Evolutionary conservation across 306 rosid genomes (phyloP), one percentile per base, ranked within the genome.

Genomic region (Trichosanthes cucumerina): DNA sequence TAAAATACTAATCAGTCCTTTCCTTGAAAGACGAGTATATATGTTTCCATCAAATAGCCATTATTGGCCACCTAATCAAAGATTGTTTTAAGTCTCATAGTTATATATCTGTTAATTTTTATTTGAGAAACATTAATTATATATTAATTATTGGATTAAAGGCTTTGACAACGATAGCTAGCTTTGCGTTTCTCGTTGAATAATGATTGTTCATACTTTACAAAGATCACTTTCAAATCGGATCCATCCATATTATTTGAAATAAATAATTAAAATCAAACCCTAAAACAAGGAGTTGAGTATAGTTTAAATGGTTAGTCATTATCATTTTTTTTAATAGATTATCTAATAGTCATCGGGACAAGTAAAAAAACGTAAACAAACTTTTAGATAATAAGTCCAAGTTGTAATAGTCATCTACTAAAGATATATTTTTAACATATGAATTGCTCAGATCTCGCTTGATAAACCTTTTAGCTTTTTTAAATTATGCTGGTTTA

Each of bases 31-130:
- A 16, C 57, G 77, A 72, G 77, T 47, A 28, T 24, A 41, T 72
- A 72, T 72, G 77, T 72, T 70, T 70, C 76, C 75, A 69, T 69
- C 33, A 23, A 69, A 69, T 16, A 21, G 31, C 47, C 53, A 70
- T 44, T 43, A 70, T 70, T 70, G 56, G 56, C 59, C 77, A 72
- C 58, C 77, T 24, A 72, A 72, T 69, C 56, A 21, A 41, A 69
- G 0, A 23, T 69, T 41, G 43, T 46, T 46, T 72, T 44, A 72
- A 71, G 15, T 26, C 19, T 71, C 38, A 71, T 71, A 71, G 43
- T 43, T 68, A 41, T 70, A 9, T 16, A 21, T n/a, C 5, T 12
- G 10, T 11, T 68, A 39, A 24, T 21, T 41, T 39, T 68, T 44
- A 68, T 39, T 66, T 38, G 12, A 38, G 14, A 65, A 65, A 8